Evolutionary conservation across 2,329 filamentous ascomycete genomes (phyloP).

Genomic region (Cytospora piceicola): DNA sequence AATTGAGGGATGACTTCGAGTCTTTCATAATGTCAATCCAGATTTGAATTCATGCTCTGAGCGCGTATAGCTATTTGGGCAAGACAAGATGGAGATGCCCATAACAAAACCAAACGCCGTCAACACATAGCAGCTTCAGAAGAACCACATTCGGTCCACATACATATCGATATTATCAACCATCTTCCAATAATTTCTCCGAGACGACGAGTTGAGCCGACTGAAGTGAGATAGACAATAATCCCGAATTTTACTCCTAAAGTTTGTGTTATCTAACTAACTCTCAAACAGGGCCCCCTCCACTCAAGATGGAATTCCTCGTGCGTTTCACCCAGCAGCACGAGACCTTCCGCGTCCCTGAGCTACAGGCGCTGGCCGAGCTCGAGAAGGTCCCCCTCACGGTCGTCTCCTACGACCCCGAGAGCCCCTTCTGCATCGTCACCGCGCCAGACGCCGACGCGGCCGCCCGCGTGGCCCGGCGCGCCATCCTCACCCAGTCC

Average conservation of each 20-base stretch:
- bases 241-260: background rate
- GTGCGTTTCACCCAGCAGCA: constrained; percentile 89
- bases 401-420: constrained; percentile 73
- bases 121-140: background rate
- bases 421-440: constrained; percentile 87
- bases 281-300: background rate
- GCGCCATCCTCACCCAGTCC: constrained; percentile 79
- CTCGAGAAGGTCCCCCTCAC: constrained; percentile 69
- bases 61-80: background rate
- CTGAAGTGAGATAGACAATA: background rate
- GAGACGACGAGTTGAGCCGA: background rate
- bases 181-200: background rate
- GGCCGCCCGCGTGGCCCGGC: constrained; percentile 69
- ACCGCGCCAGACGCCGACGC: constrained; percentile 60
- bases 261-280: background rate
- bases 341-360: constrained; percentile 85
- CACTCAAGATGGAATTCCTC: constrained; percentile 58
- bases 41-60: background rate
- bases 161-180: no score
- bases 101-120: constrained; percentile 7
- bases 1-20: background rate
- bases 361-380: constrained; percentile 79
- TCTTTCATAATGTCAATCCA: background rate
- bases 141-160: background rate
- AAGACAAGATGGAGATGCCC: constrained; percentile 20